These are phyloP conservation scores for Cryphonectria carpinicola DNA, from an alignment of 2,329 filamentous ascomycete genomes.

Conservation along the genomic window DNA sequence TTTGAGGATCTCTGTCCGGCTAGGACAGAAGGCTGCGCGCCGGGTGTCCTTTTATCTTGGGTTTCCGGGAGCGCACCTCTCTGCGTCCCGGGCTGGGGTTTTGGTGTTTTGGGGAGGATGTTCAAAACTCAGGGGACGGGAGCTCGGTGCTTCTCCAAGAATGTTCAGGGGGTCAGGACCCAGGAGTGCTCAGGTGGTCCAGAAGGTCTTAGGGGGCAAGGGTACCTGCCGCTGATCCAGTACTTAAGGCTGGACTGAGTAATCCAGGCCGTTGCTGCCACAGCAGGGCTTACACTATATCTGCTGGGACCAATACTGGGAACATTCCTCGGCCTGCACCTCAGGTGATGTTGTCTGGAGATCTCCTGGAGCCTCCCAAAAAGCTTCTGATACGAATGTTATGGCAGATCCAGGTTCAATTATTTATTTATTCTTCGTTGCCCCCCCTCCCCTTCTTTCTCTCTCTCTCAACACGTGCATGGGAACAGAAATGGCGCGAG, in stretches of 20 bases:
- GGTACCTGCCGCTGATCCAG: slow-evolving; percentile 3
- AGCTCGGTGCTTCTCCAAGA: slow-evolving; percentile 1
- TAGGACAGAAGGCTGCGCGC: background rate
- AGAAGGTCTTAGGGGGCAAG: slow-evolving; percentile 8
- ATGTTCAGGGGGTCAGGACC: slow-evolving; percentile 3
- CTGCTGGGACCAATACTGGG: background rate
- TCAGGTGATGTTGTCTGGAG: background rate
- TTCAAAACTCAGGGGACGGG: slow-evolving; percentile 14
- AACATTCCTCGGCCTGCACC: background rate
- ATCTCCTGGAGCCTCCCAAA: background rate
- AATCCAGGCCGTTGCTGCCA: background rate
- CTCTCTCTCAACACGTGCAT: background rate
- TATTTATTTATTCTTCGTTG: background rate
- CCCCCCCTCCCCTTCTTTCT: background rate
- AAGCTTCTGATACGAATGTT: background rate
- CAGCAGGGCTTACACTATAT: background rate
- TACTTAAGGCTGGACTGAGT: background rate
- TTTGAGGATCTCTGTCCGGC: background rate
- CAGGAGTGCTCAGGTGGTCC: background rate
- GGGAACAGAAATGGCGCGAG: background rate
- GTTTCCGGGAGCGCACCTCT: slow-evolving; percentile 10
- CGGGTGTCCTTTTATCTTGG: slow-evolving; percentile 3
- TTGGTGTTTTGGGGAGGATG: slow-evolving; percentile 10
- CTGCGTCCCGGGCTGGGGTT: slow-evolving; percentile 9
- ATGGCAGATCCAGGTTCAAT: background rate